Conservation (phyloP, 805 yeast species). For the Saturnispora saitoi region DNA sequence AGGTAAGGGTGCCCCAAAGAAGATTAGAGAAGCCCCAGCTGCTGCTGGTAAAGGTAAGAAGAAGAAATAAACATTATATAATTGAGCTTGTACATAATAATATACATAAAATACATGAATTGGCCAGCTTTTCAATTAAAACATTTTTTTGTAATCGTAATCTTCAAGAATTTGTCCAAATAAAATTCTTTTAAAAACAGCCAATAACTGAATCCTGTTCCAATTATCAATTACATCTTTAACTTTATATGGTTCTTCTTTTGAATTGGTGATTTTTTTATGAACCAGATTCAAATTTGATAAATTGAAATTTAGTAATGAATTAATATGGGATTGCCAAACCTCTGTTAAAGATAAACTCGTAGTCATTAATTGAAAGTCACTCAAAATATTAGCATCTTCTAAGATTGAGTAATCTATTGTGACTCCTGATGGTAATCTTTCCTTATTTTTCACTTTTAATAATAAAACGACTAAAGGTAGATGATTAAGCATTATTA, state of each 20-base stretch:
- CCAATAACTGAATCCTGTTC: conserved; percentile 19
- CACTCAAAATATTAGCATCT: conserved; percentile 2
- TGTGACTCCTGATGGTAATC: conserved; percentile 46
- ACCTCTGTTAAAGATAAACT: conserved; percentile 24
- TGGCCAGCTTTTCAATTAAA: conserved; percentile 12
- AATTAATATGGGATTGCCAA: conserved; percentile 22
- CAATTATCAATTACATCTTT: conserved; percentile 21
- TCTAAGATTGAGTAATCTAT: conserved; percentile 20
- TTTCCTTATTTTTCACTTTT: conserved; percentile 67
- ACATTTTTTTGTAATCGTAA: conserved; percentile 27
- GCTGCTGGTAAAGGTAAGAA: conserved; percentile 36
- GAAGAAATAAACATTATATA: conserved; percentile 4
- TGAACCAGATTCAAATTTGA: conserved; percentile 17
- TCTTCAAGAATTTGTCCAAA: conserved; percentile 25
- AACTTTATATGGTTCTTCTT: conserved; percentile 1
- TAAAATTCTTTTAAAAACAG: conserved; percentile 17
- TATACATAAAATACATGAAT: neutral
- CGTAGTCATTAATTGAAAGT: conserved; percentile 21
- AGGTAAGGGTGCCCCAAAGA: conserved; percentile 84
- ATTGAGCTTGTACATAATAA: conserved; percentile 8
- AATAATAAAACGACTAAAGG: conserved; percentile 80
- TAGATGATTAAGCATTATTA: conserved; percentile 68
- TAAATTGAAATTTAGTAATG: conserved; percentile 25
- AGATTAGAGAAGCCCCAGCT: conserved; percentile 42
- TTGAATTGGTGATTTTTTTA: neutral